Base-by-base conservation (phyloP, 2,329 filamentous ascomycete genomes). In the Sporothrix brasiliensis region DNA sequence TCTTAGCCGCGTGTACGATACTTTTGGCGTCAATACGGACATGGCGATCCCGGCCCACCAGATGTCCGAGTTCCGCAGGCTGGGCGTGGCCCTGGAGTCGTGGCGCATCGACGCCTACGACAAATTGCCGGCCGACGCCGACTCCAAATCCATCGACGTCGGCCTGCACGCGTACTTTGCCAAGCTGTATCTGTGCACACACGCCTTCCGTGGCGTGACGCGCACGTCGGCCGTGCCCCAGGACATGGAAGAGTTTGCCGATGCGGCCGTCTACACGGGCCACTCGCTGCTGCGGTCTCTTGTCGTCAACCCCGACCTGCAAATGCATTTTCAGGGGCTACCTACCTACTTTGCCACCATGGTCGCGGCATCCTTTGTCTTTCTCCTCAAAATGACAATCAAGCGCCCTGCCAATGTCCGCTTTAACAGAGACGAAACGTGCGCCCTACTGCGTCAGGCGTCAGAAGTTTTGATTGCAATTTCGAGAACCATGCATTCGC, bases 161-260 rank as follows among this genome's bases (percentile, higher is more conserved):
- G 24, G 41, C 21, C 60, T 63, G 3, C 60, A 63, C 44, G 19
- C 44, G 4, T 49, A 27, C 60, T 63, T 63, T 63, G 60, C 60
- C 60, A 63, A 63, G 14, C 41, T 63, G 7, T 49, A 63, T 14
- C 24, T 63, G 0, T 63, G 14, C 24, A 49, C 60, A n/a, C 60
- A 63, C 24, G 60, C 60, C 13, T 63, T 63, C 14, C 60, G 60
- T 9, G 60, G 60, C 5, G 60, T 63, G 13, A 63, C 60, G 21
- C 19, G 21, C 60, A 63, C 60, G 6, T 61, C 56, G 6, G 44
- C 41, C 0, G 39, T 63, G 14, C 44, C 60, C 5, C 21, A 6
- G 7, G 60, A 49, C 0, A 63, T 63, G 60, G 60, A 63, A 30
- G 60, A 63, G 14, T 63, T 63, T 63, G 60, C 60, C 21, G 60